phyloP scores from a whole-genome alignment of 1,139 yeast species.

The Blastobotrys serpentis region DNA sequence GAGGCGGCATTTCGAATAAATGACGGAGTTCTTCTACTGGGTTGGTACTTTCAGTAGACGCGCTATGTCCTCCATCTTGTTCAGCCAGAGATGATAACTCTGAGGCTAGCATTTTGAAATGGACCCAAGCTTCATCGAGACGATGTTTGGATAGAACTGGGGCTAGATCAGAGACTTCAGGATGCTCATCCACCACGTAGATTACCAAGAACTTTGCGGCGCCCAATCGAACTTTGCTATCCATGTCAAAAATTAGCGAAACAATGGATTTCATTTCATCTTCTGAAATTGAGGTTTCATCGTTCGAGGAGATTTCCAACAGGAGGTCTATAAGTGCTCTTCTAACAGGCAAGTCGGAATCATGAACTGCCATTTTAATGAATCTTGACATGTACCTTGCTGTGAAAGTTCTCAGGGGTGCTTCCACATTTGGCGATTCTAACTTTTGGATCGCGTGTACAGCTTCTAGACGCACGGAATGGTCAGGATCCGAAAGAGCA shows the following conservation, averaged over 20 bases:
- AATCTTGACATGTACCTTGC: constrained; percentile 66
- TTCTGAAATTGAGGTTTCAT: constrained; percentile 48
- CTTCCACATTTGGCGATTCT: constrained; percentile 44
- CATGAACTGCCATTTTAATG: constrained; percentile 58
- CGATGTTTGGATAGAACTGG: background rate
- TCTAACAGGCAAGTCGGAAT: constrained; percentile 55
- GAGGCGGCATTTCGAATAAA: constrained; percentile 6
- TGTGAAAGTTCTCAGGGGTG: constrained; percentile 66
- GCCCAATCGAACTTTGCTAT: constrained; percentile 35
- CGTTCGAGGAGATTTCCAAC: constrained; percentile 58
- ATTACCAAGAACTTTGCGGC: constrained; percentile 31
- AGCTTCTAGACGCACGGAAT: constrained; percentile 64
- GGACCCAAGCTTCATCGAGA: constrained; percentile 6
- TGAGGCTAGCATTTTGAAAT: constrained; percentile 6
- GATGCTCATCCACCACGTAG: constrained; percentile 16
- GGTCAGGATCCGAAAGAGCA: constrained; percentile 70
- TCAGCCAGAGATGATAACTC: background rate
- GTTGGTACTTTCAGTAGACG: background rate
- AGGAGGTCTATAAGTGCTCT: constrained; percentile 53
- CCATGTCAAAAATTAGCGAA: constrained; percentile 48
- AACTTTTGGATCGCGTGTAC: constrained; percentile 53
- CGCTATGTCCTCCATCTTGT: background rate
- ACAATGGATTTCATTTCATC: constrained; percentile 26
- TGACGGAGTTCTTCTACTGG: constrained; percentile 7
- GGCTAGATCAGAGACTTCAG: constrained; percentile 35